Conservation (phyloP, 2,329 filamentous ascomycete species). For the Cordyceps pruinosa region DNA sequence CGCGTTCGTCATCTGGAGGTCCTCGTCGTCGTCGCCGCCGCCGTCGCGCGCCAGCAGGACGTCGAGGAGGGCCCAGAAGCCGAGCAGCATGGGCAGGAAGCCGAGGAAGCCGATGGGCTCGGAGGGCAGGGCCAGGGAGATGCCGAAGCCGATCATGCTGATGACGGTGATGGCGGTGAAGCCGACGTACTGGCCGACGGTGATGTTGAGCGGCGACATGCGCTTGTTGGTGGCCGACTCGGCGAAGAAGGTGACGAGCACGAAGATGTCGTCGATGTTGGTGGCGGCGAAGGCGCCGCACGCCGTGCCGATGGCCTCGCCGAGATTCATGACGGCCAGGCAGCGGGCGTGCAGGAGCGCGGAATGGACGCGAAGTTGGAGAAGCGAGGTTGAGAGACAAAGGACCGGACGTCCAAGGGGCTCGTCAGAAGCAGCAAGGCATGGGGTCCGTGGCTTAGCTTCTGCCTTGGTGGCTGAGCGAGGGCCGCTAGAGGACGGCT, state of each 20-base stretch:
- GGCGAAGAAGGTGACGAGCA: slow-evolving; percentile 30
- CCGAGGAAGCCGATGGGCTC: slow-evolving; percentile 31
- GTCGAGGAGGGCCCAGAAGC: slow-evolving; percentile 23
- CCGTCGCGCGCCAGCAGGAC: slow-evolving; percentile 17
- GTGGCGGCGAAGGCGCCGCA: slow-evolving; percentile 24
- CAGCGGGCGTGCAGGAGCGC: not conserved
- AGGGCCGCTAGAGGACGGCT: not conserved
- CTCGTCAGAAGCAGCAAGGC: too few relatives aligned
- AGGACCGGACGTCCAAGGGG: not conserved
- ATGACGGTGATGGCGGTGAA: slow-evolving; percentile 28
- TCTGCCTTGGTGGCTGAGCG: not conserved
- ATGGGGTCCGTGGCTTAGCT: not conserved
- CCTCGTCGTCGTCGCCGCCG: slow-evolving; percentile 12
- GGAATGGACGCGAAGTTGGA: not conserved
- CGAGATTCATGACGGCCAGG: slow-evolving; percentile 17
- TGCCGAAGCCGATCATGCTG: slow-evolving; percentile 29
- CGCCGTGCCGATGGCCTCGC: slow-evolving; percentile 20
- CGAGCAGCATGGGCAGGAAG: slow-evolving; percentile 26
- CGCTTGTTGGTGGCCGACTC: slow-evolving; percentile 23
- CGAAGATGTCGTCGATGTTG: slow-evolving; percentile 32
- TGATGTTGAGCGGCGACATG: slow-evolving; percentile 19
- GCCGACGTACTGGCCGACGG: slow-evolving; percentile 24
- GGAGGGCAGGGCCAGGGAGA: slow-evolving; percentile 24
- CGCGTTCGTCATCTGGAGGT: slow-evolving; percentile 2
- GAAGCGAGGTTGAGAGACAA: not conserved